phyloP scores from a whole-genome alignment of 2,329 filamentous ascomycete genomes.

The Penicillium sp. region DNA sequence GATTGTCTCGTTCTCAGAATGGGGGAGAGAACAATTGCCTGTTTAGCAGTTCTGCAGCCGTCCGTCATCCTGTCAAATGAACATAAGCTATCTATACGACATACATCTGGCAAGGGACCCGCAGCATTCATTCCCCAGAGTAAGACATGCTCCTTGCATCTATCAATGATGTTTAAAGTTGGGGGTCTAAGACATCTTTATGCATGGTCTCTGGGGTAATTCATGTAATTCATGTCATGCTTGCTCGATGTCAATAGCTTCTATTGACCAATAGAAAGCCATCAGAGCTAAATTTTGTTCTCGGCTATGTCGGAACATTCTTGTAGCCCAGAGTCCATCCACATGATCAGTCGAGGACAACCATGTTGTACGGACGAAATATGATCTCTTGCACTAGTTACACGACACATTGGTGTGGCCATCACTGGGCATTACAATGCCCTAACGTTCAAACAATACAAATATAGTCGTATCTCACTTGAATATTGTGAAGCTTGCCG shows the following conservation, averaged over 20 bases:
- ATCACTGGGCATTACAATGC: background rate
- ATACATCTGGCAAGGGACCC: background rate
- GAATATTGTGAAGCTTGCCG: background rate
- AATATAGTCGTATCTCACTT: background rate
- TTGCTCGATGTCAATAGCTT: background rate
- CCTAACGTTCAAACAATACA: background rate
- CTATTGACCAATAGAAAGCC: background rate
- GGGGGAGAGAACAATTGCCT: background rate
- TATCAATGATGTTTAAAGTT: background rate
- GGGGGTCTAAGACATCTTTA: background rate
- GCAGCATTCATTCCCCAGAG: background rate
- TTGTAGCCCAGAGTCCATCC: background rate
- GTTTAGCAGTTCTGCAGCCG: background rate
- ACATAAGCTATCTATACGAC: background rate
- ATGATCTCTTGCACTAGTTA: background rate
- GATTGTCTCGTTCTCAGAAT: background rate
- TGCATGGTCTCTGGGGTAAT: background rate
- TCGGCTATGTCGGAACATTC: background rate
- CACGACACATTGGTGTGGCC: background rate
- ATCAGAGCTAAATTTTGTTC: background rate
- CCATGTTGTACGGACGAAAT: background rate
- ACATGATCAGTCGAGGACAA: constrained; percentile 3
- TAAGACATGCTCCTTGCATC: background rate
- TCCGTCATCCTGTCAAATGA: background rate
- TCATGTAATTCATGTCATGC: background rate